phyloP scores from a whole-genome alignment of 2,329 filamentous ascomycete species.

The Beauveria sp. region DNA sequence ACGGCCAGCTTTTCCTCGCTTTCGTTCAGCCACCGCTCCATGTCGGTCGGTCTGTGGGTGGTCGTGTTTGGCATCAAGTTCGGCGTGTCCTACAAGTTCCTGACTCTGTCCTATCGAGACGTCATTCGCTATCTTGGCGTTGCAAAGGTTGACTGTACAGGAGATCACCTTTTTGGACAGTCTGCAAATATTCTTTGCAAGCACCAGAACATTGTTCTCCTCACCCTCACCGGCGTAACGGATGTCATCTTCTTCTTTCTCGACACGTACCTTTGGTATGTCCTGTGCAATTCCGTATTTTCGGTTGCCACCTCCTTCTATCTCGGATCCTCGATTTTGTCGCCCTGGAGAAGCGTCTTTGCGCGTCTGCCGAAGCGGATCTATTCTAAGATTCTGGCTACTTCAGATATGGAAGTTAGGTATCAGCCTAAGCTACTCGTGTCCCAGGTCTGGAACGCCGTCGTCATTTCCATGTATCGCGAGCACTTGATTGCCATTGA shows the following conservation, averaged over 20 bases:
- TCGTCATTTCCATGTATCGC: conserved; percentile 99
- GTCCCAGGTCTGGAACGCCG: conserved; percentile 98
- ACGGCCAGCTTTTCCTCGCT: conserved; percentile 88
- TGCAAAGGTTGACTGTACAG: conserved; percentile 73
- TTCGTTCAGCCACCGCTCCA: conserved; percentile 86
- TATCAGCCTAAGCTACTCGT: conserved; percentile 99
- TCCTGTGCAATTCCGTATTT: conserved; percentile 86
- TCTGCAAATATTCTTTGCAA: conserved; percentile 57
- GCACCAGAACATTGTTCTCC: conserved; percentile 72
- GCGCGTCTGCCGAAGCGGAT: conserved; percentile 96
- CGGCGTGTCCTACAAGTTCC: conserved; percentile 84
- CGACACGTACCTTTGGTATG: conserved; percentile 97
- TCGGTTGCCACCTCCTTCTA: conserved; percentile 96
- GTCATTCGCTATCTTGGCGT: conserved; percentile 81
- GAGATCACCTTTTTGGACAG: conserved; percentile 55
- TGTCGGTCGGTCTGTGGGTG: conserved; percentile 93
- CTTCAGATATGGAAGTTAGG: conserved; percentile 99
- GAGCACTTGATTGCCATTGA: conserved; percentile 96
- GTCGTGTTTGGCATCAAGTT: conserved; percentile 87
- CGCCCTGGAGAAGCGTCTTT: conserved; percentile 97
- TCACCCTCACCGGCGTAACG: conserved; percentile 75
- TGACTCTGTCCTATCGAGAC: conserved; percentile 88
- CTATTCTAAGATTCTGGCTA: conserved; percentile 95
- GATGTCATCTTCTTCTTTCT: conserved; percentile 96
- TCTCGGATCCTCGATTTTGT: conserved; percentile 95